Evolutionary conservation across 176 grass and related monocot genomes (phyloP).

Genomic region (Alopecurus myosuroides): DNA sequence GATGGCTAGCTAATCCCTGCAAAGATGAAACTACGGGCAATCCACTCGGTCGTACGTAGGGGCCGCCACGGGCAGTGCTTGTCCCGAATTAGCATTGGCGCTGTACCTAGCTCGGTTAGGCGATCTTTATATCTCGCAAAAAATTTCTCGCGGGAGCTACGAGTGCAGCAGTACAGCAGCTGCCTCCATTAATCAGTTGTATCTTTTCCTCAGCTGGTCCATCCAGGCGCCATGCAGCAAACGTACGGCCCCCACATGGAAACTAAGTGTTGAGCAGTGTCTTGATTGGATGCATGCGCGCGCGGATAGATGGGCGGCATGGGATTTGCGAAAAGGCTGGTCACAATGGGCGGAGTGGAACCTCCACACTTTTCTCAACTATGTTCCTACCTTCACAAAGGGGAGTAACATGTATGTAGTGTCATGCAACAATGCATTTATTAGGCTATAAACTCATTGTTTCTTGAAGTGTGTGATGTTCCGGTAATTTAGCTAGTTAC

Average conservation of each 20-base stretch:
- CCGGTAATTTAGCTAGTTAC: no score
- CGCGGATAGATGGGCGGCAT: not conserved
- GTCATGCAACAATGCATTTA: no score
- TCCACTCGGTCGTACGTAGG: slow-evolving; percentile 14
- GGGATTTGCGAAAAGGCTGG: not conserved
- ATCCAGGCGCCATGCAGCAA: not conserved
- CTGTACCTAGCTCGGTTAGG: slow-evolving; percentile 9
- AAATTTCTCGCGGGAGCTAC: slow-evolving; percentile 4
- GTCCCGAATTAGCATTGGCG: slow-evolving; percentile 24
- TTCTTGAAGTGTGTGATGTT: no score
- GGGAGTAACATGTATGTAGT: no score
- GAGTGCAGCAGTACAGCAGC: not conserved
- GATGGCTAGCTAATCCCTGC: slow-evolving; percentile 12
- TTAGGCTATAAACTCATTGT: no score
- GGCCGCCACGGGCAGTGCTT: slow-evolving; percentile 30
- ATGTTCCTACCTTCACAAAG: no score
- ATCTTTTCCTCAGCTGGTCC: slow-evolving; percentile 16
- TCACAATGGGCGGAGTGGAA: no score
- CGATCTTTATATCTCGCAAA: not conserved
- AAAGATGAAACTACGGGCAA: slow-evolving; percentile 13
- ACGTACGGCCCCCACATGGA: not conserved
- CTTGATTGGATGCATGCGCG: slow-evolving; percentile 4
- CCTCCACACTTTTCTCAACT: no score
- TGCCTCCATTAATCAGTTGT: not conserved
- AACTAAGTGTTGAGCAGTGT: slow-evolving; percentile 13